phyloP scores from a whole-genome alignment of 139 green algal species.

The Picochlorum sp. region DNA sequence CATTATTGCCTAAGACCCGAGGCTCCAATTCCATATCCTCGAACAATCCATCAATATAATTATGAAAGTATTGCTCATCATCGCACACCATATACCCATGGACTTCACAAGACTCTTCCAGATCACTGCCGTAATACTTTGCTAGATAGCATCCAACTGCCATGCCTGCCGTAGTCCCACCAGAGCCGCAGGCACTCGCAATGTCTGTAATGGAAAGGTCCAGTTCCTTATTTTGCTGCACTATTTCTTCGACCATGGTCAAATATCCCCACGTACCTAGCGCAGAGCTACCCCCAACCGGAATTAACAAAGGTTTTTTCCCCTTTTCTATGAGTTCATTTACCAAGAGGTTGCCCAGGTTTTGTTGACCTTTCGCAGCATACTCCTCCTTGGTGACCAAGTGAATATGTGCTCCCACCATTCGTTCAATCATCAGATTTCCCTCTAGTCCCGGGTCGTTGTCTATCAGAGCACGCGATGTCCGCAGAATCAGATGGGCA shows the following conservation, averaged over 20 bases:
- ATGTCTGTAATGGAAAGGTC: slow-evolving; percentile 55
- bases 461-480: slow-evolving; percentile 30
- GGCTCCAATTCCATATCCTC: slow-evolving; percentile 35
- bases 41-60: slow-evolving; percentile 59
- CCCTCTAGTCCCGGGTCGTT: slow-evolving; percentile 77
- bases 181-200: slow-evolving; percentile 75
- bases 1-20: not conserved
- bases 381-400: slow-evolving; percentile 91
- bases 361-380: slow-evolving; percentile 29
- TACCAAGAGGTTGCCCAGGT: slow-evolving; percentile 40
- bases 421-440: slow-evolving; percentile 83
- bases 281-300: slow-evolving; percentile 75
- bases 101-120: no score
- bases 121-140: slow-evolving; percentile 22
- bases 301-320: slow-evolving; percentile 72
- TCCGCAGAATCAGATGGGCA: slow-evolving; percentile 81
- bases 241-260: slow-evolving; percentile 66
- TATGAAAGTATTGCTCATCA: slow-evolving; percentile 72
- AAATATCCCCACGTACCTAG: slow-evolving; percentile 87
- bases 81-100: slow-evolving; percentile 80
- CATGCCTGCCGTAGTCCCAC: slow-evolving; percentile 78
- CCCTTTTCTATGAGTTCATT: slow-evolving; percentile 52
- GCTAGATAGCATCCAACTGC: slow-evolving; percentile 59
- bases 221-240: slow-evolving; percentile 40
- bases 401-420: slow-evolving; percentile 66